These are phyloP conservation scores for Emergomyces africanus DNA, from an alignment of 2,329 filamentous ascomycete species.

Conservation along the genomic window DNA sequence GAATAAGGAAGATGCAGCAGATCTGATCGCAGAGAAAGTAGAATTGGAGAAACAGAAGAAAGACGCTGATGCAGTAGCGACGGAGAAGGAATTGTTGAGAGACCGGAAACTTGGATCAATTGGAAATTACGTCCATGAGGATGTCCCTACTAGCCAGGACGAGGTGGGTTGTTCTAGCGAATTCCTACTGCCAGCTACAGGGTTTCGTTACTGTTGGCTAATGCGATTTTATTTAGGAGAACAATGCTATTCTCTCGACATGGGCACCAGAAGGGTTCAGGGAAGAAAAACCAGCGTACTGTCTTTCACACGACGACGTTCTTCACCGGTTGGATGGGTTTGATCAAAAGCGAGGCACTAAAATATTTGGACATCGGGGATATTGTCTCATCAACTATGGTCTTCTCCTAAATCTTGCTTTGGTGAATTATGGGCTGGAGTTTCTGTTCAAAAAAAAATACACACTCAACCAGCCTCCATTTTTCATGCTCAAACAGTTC, in stretches of 20 bases:
- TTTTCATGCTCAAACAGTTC: constrained; percentile 87
- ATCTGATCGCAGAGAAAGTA: constrained; percentile 65
- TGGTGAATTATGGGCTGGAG: constrained; percentile 89
- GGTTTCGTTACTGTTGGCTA: neutral
- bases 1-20: constrained; percentile 76
- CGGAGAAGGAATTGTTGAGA: constrained; percentile 60
- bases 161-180: constrained; percentile 41
- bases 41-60: constrained; percentile 74
- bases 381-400: constrained; percentile 89
- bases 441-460: constrained; percentile 75
- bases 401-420: constrained; percentile 79
- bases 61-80: constrained; percentile 58
- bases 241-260: constrained; percentile 63
- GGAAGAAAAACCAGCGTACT: constrained; percentile 56
- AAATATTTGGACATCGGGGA: constrained; percentile 86
- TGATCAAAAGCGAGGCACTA: constrained; percentile 82
- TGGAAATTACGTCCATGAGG: constrained; percentile 83
- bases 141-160: constrained; percentile 69
- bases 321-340: constrained; percentile 79
- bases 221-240: constrained; percentile 40
- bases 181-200: neutral
- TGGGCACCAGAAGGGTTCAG: constrained; percentile 69
- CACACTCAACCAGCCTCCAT: constrained; percentile 71
- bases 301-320: constrained; percentile 89
- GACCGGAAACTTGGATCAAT: constrained; percentile 71